Evolutionary conservation across 257 asterid species (phyloP).

Genomic region (Coffea eugenioides): DNA sequence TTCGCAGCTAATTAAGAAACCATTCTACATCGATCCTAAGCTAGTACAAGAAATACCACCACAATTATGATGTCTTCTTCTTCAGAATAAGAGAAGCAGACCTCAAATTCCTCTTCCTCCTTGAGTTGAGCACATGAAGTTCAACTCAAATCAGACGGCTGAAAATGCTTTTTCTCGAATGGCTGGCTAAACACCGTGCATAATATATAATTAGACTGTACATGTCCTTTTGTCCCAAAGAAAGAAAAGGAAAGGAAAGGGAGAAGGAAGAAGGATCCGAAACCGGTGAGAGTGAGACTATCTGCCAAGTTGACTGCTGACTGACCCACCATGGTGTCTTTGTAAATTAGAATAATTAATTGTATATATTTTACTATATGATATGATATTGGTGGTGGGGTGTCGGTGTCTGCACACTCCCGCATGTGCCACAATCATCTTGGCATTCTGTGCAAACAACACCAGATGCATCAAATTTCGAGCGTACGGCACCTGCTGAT

Average conservation of each 20-base stretch:
- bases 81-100: background rate
- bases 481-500: background rate
- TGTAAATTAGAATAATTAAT: no score
- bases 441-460: slow-evolving; percentile 47
- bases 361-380: no score
- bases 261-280: background rate
- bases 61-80: no score
- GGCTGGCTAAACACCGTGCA: background rate
- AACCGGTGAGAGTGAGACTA: background rate
- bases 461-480: background rate
- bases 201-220: background rate
- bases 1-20: background rate
- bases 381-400: background rate
- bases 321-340: slow-evolving; percentile 1
- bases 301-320: slow-evolving; percentile 15
- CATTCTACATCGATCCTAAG: no score
- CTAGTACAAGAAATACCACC: no score
- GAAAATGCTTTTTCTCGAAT: background rate
- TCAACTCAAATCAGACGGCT: background rate
- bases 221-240: slow-evolving; percentile 4
- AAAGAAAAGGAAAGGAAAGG: no score
- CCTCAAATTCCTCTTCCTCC: no score
- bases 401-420: background rate
- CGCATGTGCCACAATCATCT: slow-evolving; percentile 46
- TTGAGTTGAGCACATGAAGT: background rate